A percentile compares a stretch with the other conserved stretches of the same genome.
These are phyloP conservation scores for Licmophora abbreviata DNA, from an alignment of 108 stramenopile species.

Conservation along the genomic window DNA sequence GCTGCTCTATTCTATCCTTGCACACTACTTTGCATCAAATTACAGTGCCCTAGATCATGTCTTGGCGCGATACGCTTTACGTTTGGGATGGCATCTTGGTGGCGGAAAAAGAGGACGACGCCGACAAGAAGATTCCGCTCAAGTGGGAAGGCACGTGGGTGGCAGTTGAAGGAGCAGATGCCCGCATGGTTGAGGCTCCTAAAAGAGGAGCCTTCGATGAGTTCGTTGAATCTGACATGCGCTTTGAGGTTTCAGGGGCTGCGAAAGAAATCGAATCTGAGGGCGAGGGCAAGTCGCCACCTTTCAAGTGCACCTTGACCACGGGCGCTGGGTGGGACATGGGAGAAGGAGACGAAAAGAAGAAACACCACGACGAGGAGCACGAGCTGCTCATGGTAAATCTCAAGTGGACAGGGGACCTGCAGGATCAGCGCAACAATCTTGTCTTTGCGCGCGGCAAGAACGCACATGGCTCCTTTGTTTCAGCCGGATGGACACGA, in stretches of 20 bases:
- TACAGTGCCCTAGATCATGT: too few relatives aligned
- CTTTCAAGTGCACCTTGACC: constrained; percentile 7
- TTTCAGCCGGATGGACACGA: constrained; percentile 49
- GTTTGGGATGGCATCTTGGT: constrained; percentile 55
- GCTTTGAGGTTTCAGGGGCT: constrained; percentile 31
- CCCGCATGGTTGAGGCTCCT: constrained; percentile 36
- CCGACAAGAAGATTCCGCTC: constrained; percentile 3
- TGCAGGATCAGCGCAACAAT: constrained; percentile 33
- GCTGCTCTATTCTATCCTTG: too few relatives aligned
- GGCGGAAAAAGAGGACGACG: constrained; percentile 7
- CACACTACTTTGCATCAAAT: too few relatives aligned
- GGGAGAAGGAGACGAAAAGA: constrained; percentile 12
- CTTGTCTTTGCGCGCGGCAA: constrained; percentile 40
- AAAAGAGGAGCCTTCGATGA: constrained; percentile 37
- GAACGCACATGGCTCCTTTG: constrained; percentile 44
- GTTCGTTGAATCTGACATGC: constrained; percentile 31
- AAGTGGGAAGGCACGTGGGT: constrained; percentile 53
- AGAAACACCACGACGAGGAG: constrained; percentile 26
- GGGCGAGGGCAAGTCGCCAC: constrained; percentile 8
- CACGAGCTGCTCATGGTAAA: constrained; percentile 33
- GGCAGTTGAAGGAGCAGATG: constrained; percentile 29
- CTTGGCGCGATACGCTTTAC: constrained; percentile 41
- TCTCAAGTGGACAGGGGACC: constrained; percentile 48
- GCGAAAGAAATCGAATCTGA: constrained; percentile 7
- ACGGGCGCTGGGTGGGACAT: constrained; percentile 44